phyloP scores from a whole-genome alignment of 2,329 filamentous ascomycete genomes.

The Epichloe sibirici region DNA sequence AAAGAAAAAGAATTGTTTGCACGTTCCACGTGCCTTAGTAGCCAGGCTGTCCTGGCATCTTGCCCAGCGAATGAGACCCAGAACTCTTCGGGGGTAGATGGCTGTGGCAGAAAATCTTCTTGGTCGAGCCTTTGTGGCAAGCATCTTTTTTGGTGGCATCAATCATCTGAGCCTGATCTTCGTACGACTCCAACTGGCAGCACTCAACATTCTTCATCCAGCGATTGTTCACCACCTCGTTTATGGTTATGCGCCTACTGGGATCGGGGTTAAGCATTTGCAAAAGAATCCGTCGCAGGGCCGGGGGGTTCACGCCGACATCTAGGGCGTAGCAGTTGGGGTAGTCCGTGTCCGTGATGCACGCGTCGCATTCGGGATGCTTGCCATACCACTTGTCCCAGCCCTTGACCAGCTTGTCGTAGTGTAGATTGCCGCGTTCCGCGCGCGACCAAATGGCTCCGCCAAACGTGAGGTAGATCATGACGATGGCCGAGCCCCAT shows the following conservation, averaged over 20 bases:
- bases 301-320: constrained; percentile 51
- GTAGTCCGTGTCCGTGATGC: constrained; percentile 46
- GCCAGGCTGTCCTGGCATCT: constrained; percentile 43
- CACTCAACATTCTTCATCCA: constrained; percentile 68
- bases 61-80: constrained; percentile 36
- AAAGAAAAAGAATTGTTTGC: too few species aligned
- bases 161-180: constrained; percentile 48
- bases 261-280: constrained; percentile 78
- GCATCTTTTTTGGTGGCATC: constrained; percentile 47
- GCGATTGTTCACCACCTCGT: constrained; percentile 55
- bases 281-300: constrained; percentile 58
- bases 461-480: constrained; percentile 62
- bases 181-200: constrained; percentile 61
- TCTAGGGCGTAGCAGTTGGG: constrained; percentile 57
- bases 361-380: constrained; percentile 28
- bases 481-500: constrained; percentile 77
- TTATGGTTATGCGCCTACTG: constrained; percentile 54
- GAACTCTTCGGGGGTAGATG: constrained; percentile 38
- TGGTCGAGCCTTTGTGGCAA: constrained; percentile 26
- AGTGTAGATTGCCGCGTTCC: constrained; percentile 42
- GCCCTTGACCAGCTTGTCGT: constrained; percentile 49
- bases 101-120: constrained; percentile 47
- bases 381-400: constrained; percentile 57
- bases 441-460: constrained; percentile 66
- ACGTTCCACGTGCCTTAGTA: constrained; percentile 25